These are phyloP conservation scores for Coccinonectria pachysandricola DNA, from an alignment of 2,329 filamentous ascomycete genomes.

Conservation along the genomic window DNA sequence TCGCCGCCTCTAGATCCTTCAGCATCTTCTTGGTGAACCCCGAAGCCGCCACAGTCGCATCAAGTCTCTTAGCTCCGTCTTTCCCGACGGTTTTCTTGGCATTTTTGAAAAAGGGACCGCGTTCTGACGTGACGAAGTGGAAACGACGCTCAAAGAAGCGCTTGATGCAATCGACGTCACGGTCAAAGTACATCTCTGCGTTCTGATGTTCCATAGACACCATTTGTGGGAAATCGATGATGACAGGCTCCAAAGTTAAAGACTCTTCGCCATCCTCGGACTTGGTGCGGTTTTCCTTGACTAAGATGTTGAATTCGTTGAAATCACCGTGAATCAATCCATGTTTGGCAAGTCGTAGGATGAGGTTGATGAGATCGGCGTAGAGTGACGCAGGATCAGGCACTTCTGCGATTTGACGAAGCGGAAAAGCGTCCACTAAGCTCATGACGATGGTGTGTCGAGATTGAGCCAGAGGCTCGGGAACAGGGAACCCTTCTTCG, in stretches of 20 bases:
- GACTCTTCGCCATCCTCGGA: conserved; percentile 31
- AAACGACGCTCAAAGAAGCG: conserved; percentile 86
- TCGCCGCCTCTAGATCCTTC: conserved; percentile 84
- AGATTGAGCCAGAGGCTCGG: conserved; percentile 77
- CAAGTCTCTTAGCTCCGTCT: conserved; percentile 59
- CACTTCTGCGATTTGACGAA: conserved; percentile 78
- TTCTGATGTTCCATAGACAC: conserved; percentile 89
- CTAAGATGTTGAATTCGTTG: conserved; percentile 97
- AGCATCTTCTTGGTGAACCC: conserved; percentile 97
- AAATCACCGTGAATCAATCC: conserved; percentile 96
- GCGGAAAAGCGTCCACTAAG: conserved; percentile 81
- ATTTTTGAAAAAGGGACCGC: conserved; percentile 77
- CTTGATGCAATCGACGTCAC: conserved; percentile 92
- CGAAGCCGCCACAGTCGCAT: conserved; percentile 82
- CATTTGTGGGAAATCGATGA: conserved; percentile 99
- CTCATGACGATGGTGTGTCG: conserved; percentile 96
- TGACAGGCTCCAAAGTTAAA: conserved; percentile 58
- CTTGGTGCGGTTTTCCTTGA: conserved; percentile 58
- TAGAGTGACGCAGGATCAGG: conserved; percentile 81
- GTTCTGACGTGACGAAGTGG: conserved; percentile 70
- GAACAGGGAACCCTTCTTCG: conserved; percentile 80
- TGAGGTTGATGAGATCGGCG: conserved; percentile 78
- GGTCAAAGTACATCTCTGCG: conserved; percentile 94
- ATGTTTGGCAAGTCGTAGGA: conserved; percentile 71
- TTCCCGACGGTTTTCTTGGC: conserved; percentile 64